A percentile compares a stretch with the other conserved stretches of the same genome.
These are phyloP conservation scores for Platanus orientalis DNA, from an alignment of 164 flowering plant species.

Conservation along the genomic window DNA sequence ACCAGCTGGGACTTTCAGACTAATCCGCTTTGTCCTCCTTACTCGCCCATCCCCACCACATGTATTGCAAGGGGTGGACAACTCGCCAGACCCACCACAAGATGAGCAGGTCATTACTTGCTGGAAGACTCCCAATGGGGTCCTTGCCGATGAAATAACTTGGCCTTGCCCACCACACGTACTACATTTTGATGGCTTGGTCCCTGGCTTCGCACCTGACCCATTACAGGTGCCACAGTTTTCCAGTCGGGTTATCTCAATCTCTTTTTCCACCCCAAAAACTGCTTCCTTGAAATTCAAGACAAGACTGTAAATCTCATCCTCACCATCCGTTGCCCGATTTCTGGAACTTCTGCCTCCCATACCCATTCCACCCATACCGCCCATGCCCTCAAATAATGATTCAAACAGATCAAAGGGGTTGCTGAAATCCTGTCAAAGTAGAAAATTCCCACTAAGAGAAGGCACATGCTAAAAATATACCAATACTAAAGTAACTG, in stretches of 20 bases:
- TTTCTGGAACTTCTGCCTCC: constrained; percentile 59
- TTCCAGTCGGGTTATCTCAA: constrained; percentile 80
- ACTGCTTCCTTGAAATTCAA: constrained; percentile 86
- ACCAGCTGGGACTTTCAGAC: constrained; percentile 88
- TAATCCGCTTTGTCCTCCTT: constrained; percentile 73
- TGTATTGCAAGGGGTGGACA: constrained; percentile 69
- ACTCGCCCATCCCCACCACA: constrained; percentile 94
- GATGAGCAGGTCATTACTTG: constrained; percentile 83
- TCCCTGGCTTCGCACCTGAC: constrained; percentile 92
- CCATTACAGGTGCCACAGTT: constrained; percentile 83
- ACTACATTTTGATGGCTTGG: constrained; percentile 56
- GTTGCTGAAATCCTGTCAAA: constrained; percentile 82
- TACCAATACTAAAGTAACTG: too few species aligned
- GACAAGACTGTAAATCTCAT: constrained; percentile 65
- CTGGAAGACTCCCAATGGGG: constrained; percentile 91
- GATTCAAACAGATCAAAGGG: constrained; percentile 89
- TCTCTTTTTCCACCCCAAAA: constrained; percentile 90
- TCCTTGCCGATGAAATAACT: constrained; percentile 73
- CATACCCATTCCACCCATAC: constrained; percentile 68
- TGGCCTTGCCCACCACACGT: constrained; percentile 97
- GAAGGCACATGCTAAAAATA: neutral
- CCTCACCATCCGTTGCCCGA: constrained; percentile 78
- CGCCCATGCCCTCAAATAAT: constrained; percentile 73
- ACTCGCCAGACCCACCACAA: constrained; percentile 80
- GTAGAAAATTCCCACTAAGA: constrained; percentile 1